Evolutionary conservation across 495 filamentous ascomycete species (phyloP), one percentile per base, ranked within the genome.

Genomic region (Neurospora intermedia): DNA sequence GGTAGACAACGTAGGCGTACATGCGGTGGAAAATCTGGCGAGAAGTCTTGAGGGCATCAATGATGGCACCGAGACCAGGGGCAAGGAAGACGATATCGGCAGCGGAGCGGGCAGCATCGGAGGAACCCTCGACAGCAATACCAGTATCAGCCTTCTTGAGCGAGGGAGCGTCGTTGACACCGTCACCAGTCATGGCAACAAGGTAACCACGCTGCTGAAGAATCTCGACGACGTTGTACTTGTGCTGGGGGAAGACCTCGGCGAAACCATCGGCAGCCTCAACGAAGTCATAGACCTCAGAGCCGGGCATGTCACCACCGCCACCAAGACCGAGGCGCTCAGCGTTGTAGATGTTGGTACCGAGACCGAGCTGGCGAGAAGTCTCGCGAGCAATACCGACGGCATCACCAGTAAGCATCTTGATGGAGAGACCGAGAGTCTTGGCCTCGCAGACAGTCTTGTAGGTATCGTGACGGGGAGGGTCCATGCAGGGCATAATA

Each of bases 181-280:
- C 94, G 79, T 98, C 94, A 84, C 94, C 94, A 83, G 94, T 98
- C 94, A 98, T 98, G 77, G 94, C 94, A 82, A 96, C 94, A 48
- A 97, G 87, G 87, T 97, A 95, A 77, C 94, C 94, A 87, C 94
- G 92, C 84, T 97, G 92, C 84, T 98, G 94, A 40, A 98, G 90
- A 84, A 97, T 96, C 83, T 97, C 92, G 76, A 98, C 94, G 78
- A 98, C 94, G 76, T 97, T 94, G 84, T 95, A 97, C 87, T 98
- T 98, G 86, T 98, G 94, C 83, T 98, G 93, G 72, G 94, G 94
- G 87, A 97, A 98, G 54, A 97, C 94, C 83, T 97, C 94, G 77
- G 92, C 92, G 82, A 97, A 97, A 81, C 94, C 94, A 88, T 97
- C 94, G 69, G 94, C 94, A 84, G 89, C 92, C 86, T 97, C 94